Conservation (phyloP, 2,329 filamentous ascomycete genomes). For the Endoconidiophora polonica region DNA sequence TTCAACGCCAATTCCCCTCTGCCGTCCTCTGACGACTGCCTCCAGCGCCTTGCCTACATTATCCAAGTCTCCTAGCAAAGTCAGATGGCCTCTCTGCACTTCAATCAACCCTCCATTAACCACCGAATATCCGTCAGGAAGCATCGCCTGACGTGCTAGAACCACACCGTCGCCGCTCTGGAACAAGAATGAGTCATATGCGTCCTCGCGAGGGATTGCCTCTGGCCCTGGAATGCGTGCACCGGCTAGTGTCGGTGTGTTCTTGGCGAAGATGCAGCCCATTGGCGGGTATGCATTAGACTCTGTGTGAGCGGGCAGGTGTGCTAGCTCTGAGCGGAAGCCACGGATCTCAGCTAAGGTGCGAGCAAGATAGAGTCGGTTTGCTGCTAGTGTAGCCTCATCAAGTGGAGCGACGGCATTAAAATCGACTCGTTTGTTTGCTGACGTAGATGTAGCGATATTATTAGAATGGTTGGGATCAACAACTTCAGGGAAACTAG, state of each 20-base stretch:
- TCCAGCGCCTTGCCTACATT: conserved; percentile 60
- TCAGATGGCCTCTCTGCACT: conserved; percentile 75
- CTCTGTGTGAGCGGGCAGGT: conserved; percentile 38
- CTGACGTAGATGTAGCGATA: background rate
- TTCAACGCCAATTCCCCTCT: conserved; percentile 49
- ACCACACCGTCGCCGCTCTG: conserved; percentile 80
- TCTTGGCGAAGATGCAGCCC: conserved; percentile 72
- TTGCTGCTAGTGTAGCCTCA: conserved; percentile 4
- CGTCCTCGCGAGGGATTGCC: conserved; percentile 57
- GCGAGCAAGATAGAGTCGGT: conserved; percentile 49
- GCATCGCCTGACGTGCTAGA: conserved; percentile 68
- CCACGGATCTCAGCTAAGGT: conserved; percentile 52
- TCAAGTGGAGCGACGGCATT: background rate
- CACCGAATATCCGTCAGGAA: conserved; percentile 61
- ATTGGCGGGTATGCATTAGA: conserved; percentile 69
- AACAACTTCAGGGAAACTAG: background rate
- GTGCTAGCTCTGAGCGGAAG: conserved; percentile 62
- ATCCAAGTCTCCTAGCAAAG: conserved; percentile 67
- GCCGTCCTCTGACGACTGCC: conserved; percentile 49
- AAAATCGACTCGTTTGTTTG: background rate
- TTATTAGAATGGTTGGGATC: too few relatives aligned
- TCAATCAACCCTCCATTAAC: conserved; percentile 59
- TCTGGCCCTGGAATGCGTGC: conserved; percentile 58
- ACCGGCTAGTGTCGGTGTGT: conserved; percentile 68
- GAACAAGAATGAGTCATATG: conserved; percentile 76